Evolutionary conservation across 768 basidiomycete species (phyloP).

Genomic region (Boletellus ananas): DNA sequence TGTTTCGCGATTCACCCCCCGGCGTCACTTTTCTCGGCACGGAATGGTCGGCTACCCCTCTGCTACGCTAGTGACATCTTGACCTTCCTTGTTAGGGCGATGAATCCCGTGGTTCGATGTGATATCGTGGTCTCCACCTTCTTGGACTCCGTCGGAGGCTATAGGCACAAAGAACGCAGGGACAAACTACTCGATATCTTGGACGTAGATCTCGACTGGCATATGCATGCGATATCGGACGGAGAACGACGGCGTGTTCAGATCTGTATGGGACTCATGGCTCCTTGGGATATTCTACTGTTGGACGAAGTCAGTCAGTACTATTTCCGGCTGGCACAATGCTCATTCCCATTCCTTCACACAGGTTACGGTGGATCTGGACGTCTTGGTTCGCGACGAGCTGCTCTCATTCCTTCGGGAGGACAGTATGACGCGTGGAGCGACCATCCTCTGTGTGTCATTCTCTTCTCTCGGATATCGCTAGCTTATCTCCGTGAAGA

Average conservation of each 20-base stretch:
- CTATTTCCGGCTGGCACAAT: background rate
- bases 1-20: constrained; percentile 81
- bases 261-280: constrained; percentile 94
- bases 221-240: constrained; percentile 93
- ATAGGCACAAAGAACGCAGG: constrained; percentile 84
- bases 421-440: constrained; percentile 74
- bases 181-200: constrained; percentile 86
- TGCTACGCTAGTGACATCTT: background rate
- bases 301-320: constrained; percentile 75
- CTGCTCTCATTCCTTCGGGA: constrained; percentile 82
- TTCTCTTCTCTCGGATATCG: background rate
- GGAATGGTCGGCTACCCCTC: constrained; percentile 64
- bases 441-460: constrained; percentile 80
- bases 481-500: constrained; percentile 43
- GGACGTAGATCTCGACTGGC: constrained; percentile 95
- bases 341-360: constrained; percentile 1
- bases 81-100: constrained; percentile 60
- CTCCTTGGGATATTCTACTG: constrained; percentile 86
- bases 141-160: constrained; percentile 96
- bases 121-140: constrained; percentile 93
- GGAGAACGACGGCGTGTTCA: constrained; percentile 93
- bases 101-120: constrained; percentile 93
- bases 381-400: constrained; percentile 90
- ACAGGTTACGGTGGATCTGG: constrained; percentile 94
- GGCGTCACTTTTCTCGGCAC: constrained; percentile 89